Evolutionary conservation across 257 asterid species (phyloP).

Genomic region (Lantana camara): DNA sequence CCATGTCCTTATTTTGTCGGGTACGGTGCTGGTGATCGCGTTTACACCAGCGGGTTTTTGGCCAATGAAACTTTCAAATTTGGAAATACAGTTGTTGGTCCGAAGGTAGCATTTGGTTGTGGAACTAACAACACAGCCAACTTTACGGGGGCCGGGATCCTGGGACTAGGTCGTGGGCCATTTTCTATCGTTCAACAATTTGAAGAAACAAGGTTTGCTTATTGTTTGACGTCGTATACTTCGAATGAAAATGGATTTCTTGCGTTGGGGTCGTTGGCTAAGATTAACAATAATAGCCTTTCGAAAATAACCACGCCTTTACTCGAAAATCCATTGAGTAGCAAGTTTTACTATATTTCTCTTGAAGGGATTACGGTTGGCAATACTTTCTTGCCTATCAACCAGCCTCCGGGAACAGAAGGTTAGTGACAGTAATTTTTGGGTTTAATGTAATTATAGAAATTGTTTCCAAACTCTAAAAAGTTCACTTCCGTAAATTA

Average conservation of each 20-base stretch:
- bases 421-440: too few species aligned
- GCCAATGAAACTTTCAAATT: constrained; percentile 57
- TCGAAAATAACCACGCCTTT: constrained; percentile 36
- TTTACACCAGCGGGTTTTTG: constrained; percentile 46
- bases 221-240: constrained; percentile 51
- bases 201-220: constrained; percentile 49
- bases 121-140: constrained; percentile 47
- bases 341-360: constrained; percentile 47
- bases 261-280: constrained; percentile 49
- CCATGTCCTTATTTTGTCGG: constrained; percentile 28
- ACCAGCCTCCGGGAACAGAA: neutral
- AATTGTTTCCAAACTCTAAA: too few species aligned
- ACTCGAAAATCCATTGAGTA: constrained; percentile 28
- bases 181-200: constrained; percentile 64
- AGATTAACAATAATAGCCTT: too few species aligned
- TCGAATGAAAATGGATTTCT: constrained; percentile 41
- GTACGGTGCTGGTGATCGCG: constrained; percentile 45
- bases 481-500: too few species aligned
- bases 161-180: constrained; percentile 64
- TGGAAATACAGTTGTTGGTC: constrained; percentile 30
- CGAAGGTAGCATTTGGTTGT: constrained; percentile 57
- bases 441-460: too few species aligned
- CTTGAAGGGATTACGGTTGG: constrained; percentile 56
- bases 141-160: constrained; percentile 54
- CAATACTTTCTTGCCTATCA: constrained; percentile 37